A percentile compares a stretch with the other conserved stretches of the same genome.
phyloP scores from a whole-genome alignment of 768 basidiomycete genomes.

The Xerocomus brunneocitrinus region DNA sequence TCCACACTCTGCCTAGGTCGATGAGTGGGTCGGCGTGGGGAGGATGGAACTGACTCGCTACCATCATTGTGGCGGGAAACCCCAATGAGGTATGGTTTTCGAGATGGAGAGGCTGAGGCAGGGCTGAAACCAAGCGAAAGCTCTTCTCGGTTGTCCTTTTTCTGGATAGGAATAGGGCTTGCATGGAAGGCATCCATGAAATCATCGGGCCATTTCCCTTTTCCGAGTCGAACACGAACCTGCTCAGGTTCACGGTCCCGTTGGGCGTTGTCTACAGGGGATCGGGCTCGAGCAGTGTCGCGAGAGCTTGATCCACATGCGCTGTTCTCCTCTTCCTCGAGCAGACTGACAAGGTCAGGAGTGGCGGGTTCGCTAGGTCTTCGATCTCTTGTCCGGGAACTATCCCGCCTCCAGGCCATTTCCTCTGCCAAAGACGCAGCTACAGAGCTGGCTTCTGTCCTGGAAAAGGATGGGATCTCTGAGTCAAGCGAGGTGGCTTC shows the following conservation, averaged over 20 bases:
- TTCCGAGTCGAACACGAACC: slow-evolving; percentile 53
- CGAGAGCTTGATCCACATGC: slow-evolving; percentile 47
- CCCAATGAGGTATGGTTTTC: slow-evolving; percentile 54
- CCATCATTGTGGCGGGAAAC: slow-evolving; percentile 43
- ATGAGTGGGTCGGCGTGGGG: slow-evolving; percentile 54
- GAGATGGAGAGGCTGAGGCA: slow-evolving; percentile 44
- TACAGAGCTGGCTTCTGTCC: slow-evolving; percentile 58
- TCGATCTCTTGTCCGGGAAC: slow-evolving; percentile 46
- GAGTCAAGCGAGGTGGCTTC: slow-evolving; percentile 63
- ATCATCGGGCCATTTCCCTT: slow-evolving; percentile 83
- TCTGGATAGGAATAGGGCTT: slow-evolving; percentile 27
- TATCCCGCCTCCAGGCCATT: slow-evolving; percentile 35
- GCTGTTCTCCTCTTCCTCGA: slow-evolving; percentile 60
- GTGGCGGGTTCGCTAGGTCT: slow-evolving; percentile 58
- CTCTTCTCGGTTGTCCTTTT: slow-evolving; percentile 19
- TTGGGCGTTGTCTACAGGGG: slow-evolving; percentile 18
- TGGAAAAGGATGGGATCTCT: slow-evolving; percentile 61
- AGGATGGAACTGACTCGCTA: slow-evolving; percentile 36
- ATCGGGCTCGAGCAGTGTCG: slow-evolving; percentile 24
- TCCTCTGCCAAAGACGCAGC: slow-evolving; percentile 47
- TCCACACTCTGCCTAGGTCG: slow-evolving; percentile 65
- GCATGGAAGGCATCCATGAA: slow-evolving; percentile 58
- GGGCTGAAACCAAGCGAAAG: slow-evolving; percentile 24
- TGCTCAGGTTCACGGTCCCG: slow-evolving; percentile 28
- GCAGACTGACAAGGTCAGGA: slow-evolving; percentile 61